Evolutionary conservation across 1,284 basidiomycete genomes (phyloP), one percentile per base, ranked within the genome.

Genomic region (Sporisorium exsertum): DNA sequence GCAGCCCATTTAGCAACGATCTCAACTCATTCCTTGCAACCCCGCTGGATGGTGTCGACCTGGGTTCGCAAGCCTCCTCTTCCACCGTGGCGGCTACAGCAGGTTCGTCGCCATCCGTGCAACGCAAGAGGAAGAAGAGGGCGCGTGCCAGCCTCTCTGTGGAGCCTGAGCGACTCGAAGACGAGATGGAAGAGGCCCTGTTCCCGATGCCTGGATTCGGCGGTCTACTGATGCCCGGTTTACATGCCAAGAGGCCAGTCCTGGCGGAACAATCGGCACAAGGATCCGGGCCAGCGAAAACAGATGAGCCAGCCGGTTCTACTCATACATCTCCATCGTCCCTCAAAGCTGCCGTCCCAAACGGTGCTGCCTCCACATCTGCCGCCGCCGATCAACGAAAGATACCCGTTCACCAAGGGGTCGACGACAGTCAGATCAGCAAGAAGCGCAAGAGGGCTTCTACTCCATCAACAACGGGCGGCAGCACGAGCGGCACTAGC

Each of bases 141-240:
- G 51, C 52, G 4, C 58, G 58, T 12, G 16, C 18, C 13, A 62
- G 42, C 5, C 60, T 77, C 2, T 68, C 51, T 0, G 47, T 77
- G 9, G 75, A 77, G 29, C 58, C 54, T 0, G 71, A 77, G 55
- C 26, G 52, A 20, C 71, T 77, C 10, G 75, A 77, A 45, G 67
- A 77, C 35, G 71, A 73, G 49, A 58, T 52, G 49, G 65, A 77
- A 37, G 75, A 77, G n/a, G 45, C 26, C 6, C 37, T 62, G 9
- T 77, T 62, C n/a, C 75, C 75, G 13, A 73, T 77, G 75, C 75
- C 75, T 12, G 75, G 75, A 12, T 18, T 60, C 22, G 60, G 16
- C 15, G 45, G 16, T 18, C 24, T 29, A 18, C 32, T 35, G 43
- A 24, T 57, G 32, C 32, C 32, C 16, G 50, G 13, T 37, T 22